These are phyloP conservation scores for Cymbopogon flexuosus DNA, from an alignment of 202 grass and related monocot species.

Conservation along the genomic window DNA sequence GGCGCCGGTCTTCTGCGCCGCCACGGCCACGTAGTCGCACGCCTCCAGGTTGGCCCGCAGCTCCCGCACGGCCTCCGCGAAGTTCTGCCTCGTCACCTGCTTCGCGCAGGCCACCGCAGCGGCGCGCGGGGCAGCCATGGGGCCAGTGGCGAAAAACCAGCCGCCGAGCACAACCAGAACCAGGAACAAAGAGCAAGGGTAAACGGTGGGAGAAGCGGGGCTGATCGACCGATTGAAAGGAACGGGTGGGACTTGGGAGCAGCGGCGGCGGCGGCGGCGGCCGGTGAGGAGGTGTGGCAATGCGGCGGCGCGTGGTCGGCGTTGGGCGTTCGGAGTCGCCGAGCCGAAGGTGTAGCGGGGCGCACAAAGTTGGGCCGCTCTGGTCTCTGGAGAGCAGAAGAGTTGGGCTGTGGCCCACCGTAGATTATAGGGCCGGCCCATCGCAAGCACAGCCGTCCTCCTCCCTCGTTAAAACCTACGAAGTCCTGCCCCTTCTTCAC, in stretches of 20 bases:
- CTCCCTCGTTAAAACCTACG: too few relatives aligned
- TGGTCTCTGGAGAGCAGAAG: too few relatives aligned
- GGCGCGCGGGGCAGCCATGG: conserved; percentile 37
- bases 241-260: too few relatives aligned
- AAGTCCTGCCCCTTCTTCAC: neutral
- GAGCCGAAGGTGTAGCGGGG: neutral
- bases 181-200: neutral
- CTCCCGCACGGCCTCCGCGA: conserved; percentile 46
- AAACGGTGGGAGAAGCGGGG: neutral
- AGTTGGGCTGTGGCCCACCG: too few relatives aligned
- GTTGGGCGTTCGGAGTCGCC: neutral
- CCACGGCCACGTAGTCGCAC: conserved; percentile 68
- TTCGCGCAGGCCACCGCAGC: conserved; percentile 34
- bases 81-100: conserved; percentile 77
- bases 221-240: neutral
- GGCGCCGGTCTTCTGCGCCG: conserved; percentile 60
- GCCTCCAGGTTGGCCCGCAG: conserved; percentile 41
- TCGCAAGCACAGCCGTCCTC: too few relatives aligned
- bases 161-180: neutral
- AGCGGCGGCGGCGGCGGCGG: neutral
- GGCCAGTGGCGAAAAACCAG: neutral
- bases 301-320: conserved; percentile 10
- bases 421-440: neutral
- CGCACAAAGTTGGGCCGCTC: neutral
- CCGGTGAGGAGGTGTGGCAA: neutral